phyloP scores from a whole-genome alignment of 164 flowering plant genomes.

The Chloranthus sessilifolius region DNA sequence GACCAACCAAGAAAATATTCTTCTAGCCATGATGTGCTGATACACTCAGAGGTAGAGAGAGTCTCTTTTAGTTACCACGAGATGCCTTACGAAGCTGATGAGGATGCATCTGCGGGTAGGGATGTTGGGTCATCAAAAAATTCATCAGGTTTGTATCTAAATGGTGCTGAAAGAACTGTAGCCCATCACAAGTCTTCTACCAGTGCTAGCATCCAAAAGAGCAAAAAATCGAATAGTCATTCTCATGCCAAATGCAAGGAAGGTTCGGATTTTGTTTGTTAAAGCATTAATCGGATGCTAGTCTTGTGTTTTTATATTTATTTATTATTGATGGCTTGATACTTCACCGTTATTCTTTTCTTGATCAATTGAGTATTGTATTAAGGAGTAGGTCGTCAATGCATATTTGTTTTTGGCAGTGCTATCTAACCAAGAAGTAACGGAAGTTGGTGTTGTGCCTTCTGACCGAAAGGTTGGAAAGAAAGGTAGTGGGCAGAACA shows the following conservation, averaged over 20 bases:
- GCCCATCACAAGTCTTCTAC: constrained; percentile 11
- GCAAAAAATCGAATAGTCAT: constrained; percentile 11
- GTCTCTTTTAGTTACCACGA: constrained; percentile 9
- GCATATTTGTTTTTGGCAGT: constrained; percentile 27
- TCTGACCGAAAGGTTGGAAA: constrained; percentile 40
- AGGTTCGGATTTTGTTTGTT: constrained; percentile 35
- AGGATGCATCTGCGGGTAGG: constrained; percentile 22
- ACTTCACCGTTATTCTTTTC: background rate
- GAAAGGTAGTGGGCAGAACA: constrained; percentile 44
- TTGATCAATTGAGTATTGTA: background rate
- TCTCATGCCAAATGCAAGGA: constrained; percentile 23
- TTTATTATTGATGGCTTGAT: background rate
- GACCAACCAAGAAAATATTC: constrained; percentile 9
- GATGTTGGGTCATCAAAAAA: constrained; percentile 21
- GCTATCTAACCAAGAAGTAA: constrained; percentile 28
- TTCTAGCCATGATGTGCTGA: constrained; percentile 5
- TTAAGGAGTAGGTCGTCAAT: constrained; percentile 4
- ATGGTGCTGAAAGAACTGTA: constrained; percentile 20
- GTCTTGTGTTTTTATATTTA: background rate
- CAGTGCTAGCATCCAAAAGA: constrained; percentile 10
- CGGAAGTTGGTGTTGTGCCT: constrained; percentile 30
- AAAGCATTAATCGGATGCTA: background rate
- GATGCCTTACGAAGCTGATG: constrained; percentile 16
- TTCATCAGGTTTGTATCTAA: constrained; percentile 16
- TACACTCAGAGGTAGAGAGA: constrained; percentile 10